Evolutionary conservation across 768 basidiomycete genomes (phyloP), one percentile per base, ranked within the genome.

Genomic region (Xerocomellus chrysenteron): DNA sequence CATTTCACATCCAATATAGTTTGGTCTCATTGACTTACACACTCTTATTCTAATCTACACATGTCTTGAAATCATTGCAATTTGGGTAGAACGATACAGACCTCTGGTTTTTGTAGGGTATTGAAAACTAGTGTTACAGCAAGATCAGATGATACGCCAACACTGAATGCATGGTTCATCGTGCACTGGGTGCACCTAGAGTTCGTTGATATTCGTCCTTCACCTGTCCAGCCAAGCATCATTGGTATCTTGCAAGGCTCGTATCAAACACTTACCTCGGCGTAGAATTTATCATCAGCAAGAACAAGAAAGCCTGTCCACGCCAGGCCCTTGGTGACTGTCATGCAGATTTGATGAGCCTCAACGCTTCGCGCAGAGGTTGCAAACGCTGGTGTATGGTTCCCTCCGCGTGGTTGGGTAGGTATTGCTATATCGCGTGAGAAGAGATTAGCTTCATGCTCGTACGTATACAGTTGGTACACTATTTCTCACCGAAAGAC

Each of bases 371-470:
- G 75, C 28, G 88, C 85, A 26, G 90, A 78, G 50, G 74, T 70
- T 21, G 86, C 74, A 68, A 91, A 92, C 5, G 76, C 81, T 11
- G 82, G 76, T 2, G 90, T 90, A 63, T 92, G 90, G 64, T 92
- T 92, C n/a, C 84, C 85, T 41, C 88, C 88, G 49, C 80, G 74
- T 8, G 82, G 81, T 58, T 76, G 74, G 7, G 87, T 87, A n/a
- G 89, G 88, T 51, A 92, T 90, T 30, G 84, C 87, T 88, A 47
- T 32, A 33, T 26, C 45, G 52, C 56, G 62, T 50, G 44, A 21
- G 62, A 68, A 58, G 66, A 60, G 8, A 70, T 68, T 21, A 74
- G 60, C 43, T 57, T 56, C 60, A 24, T 10, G 14, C 30, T 33
- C 28, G 28, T 5, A 26, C 17, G 35, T 6, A 17, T 26, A 50